These are phyloP conservation scores for Litsea cubeba DNA, from an alignment of 164 flowering plant species.

Conservation along the genomic window DNA sequence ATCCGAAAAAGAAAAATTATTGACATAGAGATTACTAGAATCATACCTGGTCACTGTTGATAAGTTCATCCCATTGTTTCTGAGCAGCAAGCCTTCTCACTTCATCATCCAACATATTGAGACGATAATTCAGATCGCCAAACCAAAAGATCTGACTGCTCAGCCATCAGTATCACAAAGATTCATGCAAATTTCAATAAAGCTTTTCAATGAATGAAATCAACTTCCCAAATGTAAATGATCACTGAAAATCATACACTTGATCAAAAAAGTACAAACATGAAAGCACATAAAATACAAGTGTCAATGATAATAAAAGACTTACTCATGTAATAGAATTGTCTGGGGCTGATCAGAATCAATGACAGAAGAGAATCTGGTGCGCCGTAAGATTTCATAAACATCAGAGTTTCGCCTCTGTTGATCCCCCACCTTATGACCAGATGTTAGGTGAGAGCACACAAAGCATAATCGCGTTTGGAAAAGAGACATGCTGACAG, in stretches of 20 bases:
- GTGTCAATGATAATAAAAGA: neutral
- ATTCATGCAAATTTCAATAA: neutral
- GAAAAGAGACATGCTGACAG: slow-evolving; percentile 89
- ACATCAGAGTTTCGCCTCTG: slow-evolving; percentile 87
- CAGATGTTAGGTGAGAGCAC: slow-evolving; percentile 92
- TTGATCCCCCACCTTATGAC: slow-evolving; percentile 82
- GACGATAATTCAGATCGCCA: slow-evolving; percentile 95
- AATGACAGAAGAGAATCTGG: slow-evolving; percentile 61
- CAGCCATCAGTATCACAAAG: neutral
- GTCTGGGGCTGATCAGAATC: slow-evolving; percentile 69
- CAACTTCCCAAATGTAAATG: neutral
- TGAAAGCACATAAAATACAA: neutral
- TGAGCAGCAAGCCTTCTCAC: slow-evolving; percentile 66
- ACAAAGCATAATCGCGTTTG: slow-evolving; percentile 87
- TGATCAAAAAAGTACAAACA: too few species aligned
- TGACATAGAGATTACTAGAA: neutral
- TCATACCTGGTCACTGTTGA: slow-evolving; percentile 74
- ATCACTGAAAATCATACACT: neutral
- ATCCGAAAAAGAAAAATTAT: neutral
- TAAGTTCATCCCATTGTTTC: slow-evolving; percentile 74
- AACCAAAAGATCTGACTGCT: slow-evolving; percentile 96
- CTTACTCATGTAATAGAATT: slow-evolving; percentile 93
- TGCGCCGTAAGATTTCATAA: slow-evolving; percentile 68
- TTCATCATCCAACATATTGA: slow-evolving; percentile 69
- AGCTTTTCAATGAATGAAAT: neutral